Evolutionary conservation across 805 yeast species (phyloP).

Genomic region (Kodamaea leandrae): DNA sequence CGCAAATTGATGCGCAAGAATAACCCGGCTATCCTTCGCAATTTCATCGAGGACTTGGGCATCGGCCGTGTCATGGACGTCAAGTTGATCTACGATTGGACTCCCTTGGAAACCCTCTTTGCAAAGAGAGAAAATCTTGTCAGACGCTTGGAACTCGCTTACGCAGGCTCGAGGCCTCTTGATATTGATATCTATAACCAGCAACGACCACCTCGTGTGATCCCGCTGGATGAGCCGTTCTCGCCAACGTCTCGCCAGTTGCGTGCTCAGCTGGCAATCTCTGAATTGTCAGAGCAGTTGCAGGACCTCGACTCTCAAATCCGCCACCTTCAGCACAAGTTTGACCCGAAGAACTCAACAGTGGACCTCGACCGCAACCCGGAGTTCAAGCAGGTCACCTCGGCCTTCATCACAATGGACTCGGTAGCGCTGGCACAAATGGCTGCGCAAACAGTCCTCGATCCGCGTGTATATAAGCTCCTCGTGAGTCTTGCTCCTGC

Average conservation of each 20-base stretch:
- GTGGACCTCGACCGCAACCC: conserved; percentile 25
- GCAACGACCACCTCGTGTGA: conserved; percentile 32
- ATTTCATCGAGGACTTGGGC: conserved; percentile 53
- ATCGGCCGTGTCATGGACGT: conserved; percentile 55
- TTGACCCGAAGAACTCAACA: conserved; percentile 24
- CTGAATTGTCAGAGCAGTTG: conserved; percentile 32
- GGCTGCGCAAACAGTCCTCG: conserved; percentile 47
- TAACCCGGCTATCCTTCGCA: conserved; percentile 42
- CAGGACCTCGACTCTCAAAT: conserved; percentile 40
- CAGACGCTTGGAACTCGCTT: conserved; percentile 37
- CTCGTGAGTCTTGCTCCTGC: conserved; percentile 47
- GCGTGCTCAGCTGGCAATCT: conserved; percentile 23
- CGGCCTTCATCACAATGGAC: conserved; percentile 50
- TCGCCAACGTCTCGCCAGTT: background rate
- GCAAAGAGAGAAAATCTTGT: conserved; percentile 31
- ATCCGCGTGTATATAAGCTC: conserved; percentile 43
- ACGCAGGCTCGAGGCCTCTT: conserved; percentile 43
- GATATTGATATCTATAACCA: conserved; percentile 38
- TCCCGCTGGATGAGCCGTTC: conserved; percentile 14
- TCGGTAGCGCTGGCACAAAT: conserved; percentile 48
- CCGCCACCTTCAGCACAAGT: conserved; percentile 29
- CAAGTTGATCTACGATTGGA: conserved; percentile 46
- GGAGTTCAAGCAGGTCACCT: conserved; percentile 38
- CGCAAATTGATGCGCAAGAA: conserved; percentile 33
- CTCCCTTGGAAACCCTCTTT: conserved; percentile 40